These are phyloP conservation scores for Suillus plorans DNA, from an alignment of 768 basidiomycete genomes.

Conservation along the genomic window DNA sequence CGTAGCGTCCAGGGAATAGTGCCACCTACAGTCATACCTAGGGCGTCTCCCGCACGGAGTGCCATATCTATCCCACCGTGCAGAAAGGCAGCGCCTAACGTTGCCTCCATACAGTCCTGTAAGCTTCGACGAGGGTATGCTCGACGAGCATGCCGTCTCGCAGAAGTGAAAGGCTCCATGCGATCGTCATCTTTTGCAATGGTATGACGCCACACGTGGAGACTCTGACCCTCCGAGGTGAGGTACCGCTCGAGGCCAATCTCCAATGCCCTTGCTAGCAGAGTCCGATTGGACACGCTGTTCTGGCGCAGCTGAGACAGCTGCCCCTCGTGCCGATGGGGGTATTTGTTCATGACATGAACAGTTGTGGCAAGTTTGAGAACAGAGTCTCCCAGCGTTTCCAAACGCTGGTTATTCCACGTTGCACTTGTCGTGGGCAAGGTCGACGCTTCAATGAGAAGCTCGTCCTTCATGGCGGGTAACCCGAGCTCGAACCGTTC, in stretches of 20 bases:
- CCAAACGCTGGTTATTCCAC: slow-evolving; percentile 82
- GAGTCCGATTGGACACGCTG: slow-evolving; percentile 67
- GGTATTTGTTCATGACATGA: slow-evolving; percentile 74
- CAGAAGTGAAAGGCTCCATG: slow-evolving; percentile 27
- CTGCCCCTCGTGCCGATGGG: slow-evolving; percentile 82
- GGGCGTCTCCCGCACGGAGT: slow-evolving; percentile 57
- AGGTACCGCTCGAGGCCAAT: slow-evolving; percentile 63
- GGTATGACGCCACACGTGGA: slow-evolving; percentile 59
- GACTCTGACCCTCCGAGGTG: slow-evolving; percentile 54
- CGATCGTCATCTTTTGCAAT: slow-evolving; percentile 38
- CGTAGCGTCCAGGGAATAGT: slow-evolving; percentile 65
- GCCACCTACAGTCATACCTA: slow-evolving; percentile 77
- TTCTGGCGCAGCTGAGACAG: slow-evolving; percentile 63
- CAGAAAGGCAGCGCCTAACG: slow-evolving; percentile 73
- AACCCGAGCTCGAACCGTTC: slow-evolving; percentile 56
- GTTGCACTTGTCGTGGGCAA: slow-evolving; percentile 61
- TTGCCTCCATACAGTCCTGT: slow-evolving; percentile 88
- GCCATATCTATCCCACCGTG: slow-evolving; percentile 73
- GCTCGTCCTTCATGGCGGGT: slow-evolving; percentile 54
- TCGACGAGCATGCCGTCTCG: slow-evolving; percentile 37
- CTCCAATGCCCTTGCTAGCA: slow-evolving; percentile 66
- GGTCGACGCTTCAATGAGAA: slow-evolving; percentile 74
- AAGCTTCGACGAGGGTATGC: slow-evolving; percentile 66
- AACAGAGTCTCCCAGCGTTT: slow-evolving; percentile 85
- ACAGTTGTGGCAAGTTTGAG: slow-evolving; percentile 75